Base-by-base conservation (phyloP, 1,284 basidiomycete species). In the Chiua sp. region DNA sequence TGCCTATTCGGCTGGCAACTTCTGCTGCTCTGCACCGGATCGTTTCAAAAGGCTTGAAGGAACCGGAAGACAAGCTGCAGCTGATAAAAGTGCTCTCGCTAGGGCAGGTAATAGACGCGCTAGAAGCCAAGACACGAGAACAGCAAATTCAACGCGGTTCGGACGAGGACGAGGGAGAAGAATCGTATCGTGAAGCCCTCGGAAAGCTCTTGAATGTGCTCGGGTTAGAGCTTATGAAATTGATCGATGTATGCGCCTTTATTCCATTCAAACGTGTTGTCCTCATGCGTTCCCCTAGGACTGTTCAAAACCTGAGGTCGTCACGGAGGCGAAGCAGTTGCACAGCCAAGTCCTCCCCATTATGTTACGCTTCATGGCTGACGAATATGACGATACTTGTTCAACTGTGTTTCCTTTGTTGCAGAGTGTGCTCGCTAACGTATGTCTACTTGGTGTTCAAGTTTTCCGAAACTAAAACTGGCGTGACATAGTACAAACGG, bases 1-100 rank as follows among this genome's bases (percentile, higher is more conserved):
- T 93, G 23, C 82, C 90, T 2, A 90, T 98, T 64, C 92, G 96
- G 39, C 81, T 94, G 20, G 92, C 95, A 1, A 90, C 96, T 0
- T 91, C 91, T 20, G 86, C 85, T 35, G 87, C 96, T 0, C 77
- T 99, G 55, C 83, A 88, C 23, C 90, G 92, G 37, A 93, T 99
- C 57, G 82, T 98, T 28, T 81, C 86, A 42, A 99, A 99, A 76
- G 98, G 98, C 20, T 85, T 99, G 63, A 97, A 98, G 72, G 94
- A 95, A 70, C 89, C 95, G 0, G 78, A 82, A 3, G 96, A 98
- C 76, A 98, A 98, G 78, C 77, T 99, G 11, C 90, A 95, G 68
- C 82, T 99, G 15, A 85, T 98, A 65, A 91, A 94, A 69, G 92
- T 98, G 2, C 85, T 99, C 49, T 92, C 96, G 52, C 79, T 98